Percentiles rank a stretch among this genome's conserved stretches.
Conservation (phyloP, 1,284 basidiomycete genomes). For the Boletellus dicymbophilus region DNA sequence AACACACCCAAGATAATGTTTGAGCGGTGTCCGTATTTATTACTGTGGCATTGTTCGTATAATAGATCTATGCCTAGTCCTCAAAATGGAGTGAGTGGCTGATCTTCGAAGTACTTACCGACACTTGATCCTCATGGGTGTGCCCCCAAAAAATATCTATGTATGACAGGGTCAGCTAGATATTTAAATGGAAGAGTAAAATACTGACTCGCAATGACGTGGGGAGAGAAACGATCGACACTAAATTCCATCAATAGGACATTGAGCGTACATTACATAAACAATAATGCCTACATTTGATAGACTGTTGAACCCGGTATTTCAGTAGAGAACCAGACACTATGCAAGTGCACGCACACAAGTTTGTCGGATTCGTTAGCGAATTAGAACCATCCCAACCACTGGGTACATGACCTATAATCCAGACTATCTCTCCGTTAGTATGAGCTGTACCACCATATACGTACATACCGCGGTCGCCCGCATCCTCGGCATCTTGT, state of each 20-base stretch:
- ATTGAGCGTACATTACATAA: not conserved
- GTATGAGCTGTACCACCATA: not conserved
- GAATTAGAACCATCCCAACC: constrained; percentile 79
- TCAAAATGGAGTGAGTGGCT: not conserved
- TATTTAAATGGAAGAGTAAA: not conserved
- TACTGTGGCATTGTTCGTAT: constrained; percentile 69
- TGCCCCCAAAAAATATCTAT: constrained; percentile 80
- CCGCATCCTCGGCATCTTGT: constrained; percentile 73
- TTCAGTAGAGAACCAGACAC: constrained; percentile 3
- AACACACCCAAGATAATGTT: constrained; percentile 53
- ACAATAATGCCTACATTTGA: constrained; percentile 54
- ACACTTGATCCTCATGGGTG: constrained; percentile 79
- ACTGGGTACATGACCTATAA: constrained; percentile 75
- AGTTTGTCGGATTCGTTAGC: constrained; percentile 59
- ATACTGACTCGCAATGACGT: constrained; percentile 73
- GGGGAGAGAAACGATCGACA: constrained; percentile 77
- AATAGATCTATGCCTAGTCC: constrained; percentile 59
- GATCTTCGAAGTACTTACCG: constrained; percentile 41
- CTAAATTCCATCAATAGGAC: constrained; percentile 37
- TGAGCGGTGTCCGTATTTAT: constrained; percentile 60
- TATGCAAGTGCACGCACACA: constrained; percentile 51
- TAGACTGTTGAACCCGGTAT: constrained; percentile 49
- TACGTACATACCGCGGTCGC: constrained; percentile 56
- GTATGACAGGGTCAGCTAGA: constrained; percentile 25
- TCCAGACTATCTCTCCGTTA: constrained; percentile 58